phyloP scores from a whole-genome alignment of 2,329 filamentous ascomycete species.

The Hymenoscyphus infarciens region DNA sequence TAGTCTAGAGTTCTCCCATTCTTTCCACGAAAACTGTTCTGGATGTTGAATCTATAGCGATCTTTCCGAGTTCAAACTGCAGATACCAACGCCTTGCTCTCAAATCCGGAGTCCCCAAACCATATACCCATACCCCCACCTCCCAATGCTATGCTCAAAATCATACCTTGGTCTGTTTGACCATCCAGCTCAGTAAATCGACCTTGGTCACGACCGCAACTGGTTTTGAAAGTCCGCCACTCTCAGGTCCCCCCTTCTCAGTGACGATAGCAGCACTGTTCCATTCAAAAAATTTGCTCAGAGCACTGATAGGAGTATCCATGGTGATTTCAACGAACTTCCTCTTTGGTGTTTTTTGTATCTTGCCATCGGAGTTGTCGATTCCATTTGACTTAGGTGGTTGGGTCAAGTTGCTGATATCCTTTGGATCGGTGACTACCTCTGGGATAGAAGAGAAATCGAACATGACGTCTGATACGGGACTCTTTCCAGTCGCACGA shows the following conservation, averaged over 20 bases:
- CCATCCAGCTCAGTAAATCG: conserved; percentile 87
- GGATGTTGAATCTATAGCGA: conserved; percentile 14
- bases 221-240: conserved; percentile 61
- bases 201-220: conserved; percentile 95
- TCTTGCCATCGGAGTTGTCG: conserved; percentile 32
- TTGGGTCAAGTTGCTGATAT: conserved; percentile 45
- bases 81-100: conserved; percentile 5
- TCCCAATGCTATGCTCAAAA: not conserved
- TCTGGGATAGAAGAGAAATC: conserved; percentile 86
- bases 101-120: not conserved
- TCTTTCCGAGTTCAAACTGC: not conserved
- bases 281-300: conserved; percentile 96
- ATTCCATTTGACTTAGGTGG: conserved; percentile 33
- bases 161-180: conserved; percentile 54
- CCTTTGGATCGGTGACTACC: conserved; percentile 81
- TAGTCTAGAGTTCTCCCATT: too few relatives aligned
- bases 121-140: not conserved
- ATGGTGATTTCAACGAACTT: conserved; percentile 92
- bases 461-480: conserved; percentile 91
- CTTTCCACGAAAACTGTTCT: not conserved
- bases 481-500: conserved; percentile 68
- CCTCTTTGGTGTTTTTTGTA: conserved; percentile 47
- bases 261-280: conserved; percentile 95
- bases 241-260: conserved; percentile 57
- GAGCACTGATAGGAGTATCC: conserved; percentile 76